Base-by-base conservation (phyloP, 2,329 filamentous ascomycete genomes). In the Pseudocercospora cruenta region DNA sequence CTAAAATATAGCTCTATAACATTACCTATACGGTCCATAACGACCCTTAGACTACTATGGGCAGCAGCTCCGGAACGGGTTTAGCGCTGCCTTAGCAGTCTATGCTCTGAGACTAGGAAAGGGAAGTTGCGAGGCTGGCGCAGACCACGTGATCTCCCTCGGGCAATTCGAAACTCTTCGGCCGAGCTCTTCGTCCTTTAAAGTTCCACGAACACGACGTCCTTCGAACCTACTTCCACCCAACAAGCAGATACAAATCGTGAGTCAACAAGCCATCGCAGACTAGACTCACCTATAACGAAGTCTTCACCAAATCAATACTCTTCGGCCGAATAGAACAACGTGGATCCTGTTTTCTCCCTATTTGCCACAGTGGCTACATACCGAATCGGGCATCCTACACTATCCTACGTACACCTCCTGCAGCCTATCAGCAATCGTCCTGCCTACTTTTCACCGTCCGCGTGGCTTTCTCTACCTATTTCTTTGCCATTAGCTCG, bases 401-500 rank as follows among this genome's bases (percentile, higher is more conserved):
- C 51, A 47, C 54, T 26, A 31, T 4, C 59, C 62, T 67, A 70
- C 69, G 66, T 69, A 67, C 58, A 60, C 61, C 66, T 60, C 39
- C 43, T 58, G 39, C 68, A 59, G 58, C 68, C 66, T 67, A 70
- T 70, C 66, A 70, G 58, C 22, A 47, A 45, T 14, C 45, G 31
- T 22, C 55, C 58, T 58, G 63, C 64, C 69, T 70, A 67, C 65
- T 65, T 49, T 47, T 45, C 16, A 12, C 54, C 33, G 60, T 51
- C 62, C 67, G 59, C 68, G 68, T 60, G 66, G 66, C 66, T 57
- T 36, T 53, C 57, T 65, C 58, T 58, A 60, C 64, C 66, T 67
- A 63, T 51, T 67, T 64, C 43, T 9, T 55, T 62, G 45, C 28
- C 24, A 14, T 33, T 51, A 43, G 62, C 43, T 33, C n/a, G 33